A percentile compares a stretch with the other conserved stretches of the same genome.
Conservation (phyloP, 306 rosid species). For the Argentina anserina region DNA sequence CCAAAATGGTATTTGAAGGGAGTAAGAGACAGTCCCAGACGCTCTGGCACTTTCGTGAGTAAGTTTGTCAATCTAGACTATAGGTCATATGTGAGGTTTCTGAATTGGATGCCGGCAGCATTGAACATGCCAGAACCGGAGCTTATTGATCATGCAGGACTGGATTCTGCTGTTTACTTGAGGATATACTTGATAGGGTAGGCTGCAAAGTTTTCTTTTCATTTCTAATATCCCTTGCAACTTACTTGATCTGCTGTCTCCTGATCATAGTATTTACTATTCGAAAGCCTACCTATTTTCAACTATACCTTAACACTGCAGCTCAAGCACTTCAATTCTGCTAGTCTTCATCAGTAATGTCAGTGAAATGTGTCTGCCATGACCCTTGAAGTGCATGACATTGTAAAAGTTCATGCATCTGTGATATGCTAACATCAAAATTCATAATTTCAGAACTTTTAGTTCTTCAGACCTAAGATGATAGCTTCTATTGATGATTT, state of each 20-base stretch:
- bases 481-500: constrained; percentile 5
- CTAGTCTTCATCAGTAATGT: not conserved
- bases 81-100: constrained; percentile 62
- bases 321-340: no score
- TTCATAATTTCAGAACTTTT: not conserved
- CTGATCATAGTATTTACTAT: not conserved
- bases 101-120: constrained; percentile 96
- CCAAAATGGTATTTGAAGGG: constrained; percentile 94
- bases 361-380: not conserved
- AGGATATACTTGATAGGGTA: constrained; percentile 94
- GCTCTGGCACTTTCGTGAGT: constrained; percentile 63
- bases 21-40: constrained; percentile 72
- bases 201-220: not conserved
- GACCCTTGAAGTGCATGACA: not conserved
- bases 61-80: constrained; percentile 85
- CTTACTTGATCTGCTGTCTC: not conserved
- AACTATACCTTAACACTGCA: no score
- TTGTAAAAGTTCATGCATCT: not conserved
- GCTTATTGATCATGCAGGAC: constrained; percentile 94
- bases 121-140: constrained; percentile 89
- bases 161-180: constrained; percentile 93
- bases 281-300: no score
- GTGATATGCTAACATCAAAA: not conserved
- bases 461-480: not conserved
- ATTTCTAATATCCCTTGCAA: not conserved